Evolutionary conservation across 2,329 filamentous ascomycete species (phyloP), one percentile per base, ranked within the genome.

Genomic region (Beauveria medogensis): DNA sequence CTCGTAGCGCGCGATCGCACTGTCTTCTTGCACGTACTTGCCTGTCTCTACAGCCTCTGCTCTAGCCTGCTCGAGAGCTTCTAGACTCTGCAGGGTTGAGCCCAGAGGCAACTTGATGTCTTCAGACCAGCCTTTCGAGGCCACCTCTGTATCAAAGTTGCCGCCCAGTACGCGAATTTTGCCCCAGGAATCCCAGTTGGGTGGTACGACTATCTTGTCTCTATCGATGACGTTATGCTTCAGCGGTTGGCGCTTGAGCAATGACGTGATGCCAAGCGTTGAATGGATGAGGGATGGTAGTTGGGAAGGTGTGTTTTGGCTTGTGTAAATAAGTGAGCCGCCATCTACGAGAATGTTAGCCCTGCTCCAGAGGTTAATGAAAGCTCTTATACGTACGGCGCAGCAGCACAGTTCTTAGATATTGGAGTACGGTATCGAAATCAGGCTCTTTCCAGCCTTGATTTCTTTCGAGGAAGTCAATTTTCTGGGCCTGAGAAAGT

Each of bases 111-210:
- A 81, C 69, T 92, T 86, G 55, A 94, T 89, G 65, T 96, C 92
- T 60, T 90, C 82, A 2, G 88, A 88, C 94, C 94, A 99, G 55
- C 87, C 90, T 62, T 86, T 83, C 67, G 91, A 94, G 48, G 96
- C 82, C 16, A 84, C 83, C 77, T 99, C 94, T 24, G 95, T 90
- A 66, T 97, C 91, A 68, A 97, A 97, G 0, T 88, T 90, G 70
- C 96, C 94, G 59, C 91, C 85, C 30, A 97, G 79, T 50, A 97
- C 91, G 47, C 93, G 84, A 63, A 99, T 97, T 75, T 97, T 99
- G 63, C 92, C 92, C 90, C 92, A 97, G 0, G 92, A 97, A 74
- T 99, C 94, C 94, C 94, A 99, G 72, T 97, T 97, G 18, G 92
- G 89, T 2, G 93, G 93, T 0, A 99, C 90, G 5, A 97, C 81